These are phyloP conservation scores for Cyclostephanos invisitatus DNA, from an alignment of 108 stramenopile genomes.

Conservation along the genomic window DNA sequence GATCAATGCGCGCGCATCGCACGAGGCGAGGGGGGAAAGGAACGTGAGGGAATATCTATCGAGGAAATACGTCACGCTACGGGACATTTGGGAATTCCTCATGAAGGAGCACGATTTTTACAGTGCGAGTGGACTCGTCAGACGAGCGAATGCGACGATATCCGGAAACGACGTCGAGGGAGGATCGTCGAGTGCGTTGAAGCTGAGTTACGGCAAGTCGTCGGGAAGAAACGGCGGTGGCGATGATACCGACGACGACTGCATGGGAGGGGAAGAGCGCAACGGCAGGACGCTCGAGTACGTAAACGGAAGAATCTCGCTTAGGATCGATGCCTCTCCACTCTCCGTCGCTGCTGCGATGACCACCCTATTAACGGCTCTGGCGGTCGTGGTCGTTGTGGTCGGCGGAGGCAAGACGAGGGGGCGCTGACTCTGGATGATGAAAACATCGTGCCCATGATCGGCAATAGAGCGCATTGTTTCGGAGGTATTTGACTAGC, in stretches of 20 bases:
- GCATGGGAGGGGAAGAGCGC: background rate
- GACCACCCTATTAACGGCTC: background rate
- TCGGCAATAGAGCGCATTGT: no score
- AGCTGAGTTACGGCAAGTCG: constrained; percentile 39
- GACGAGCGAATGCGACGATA: constrained; percentile 28
- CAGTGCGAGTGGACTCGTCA: constrained; percentile 63
- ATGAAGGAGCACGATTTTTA: constrained; percentile 73
- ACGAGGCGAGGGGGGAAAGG: constrained; percentile 58
- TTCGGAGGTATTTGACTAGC: no score
- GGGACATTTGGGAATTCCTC: constrained; percentile 64
- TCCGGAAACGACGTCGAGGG: background rate
- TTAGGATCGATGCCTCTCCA: constrained; percentile 10
- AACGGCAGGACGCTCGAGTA: constrained; percentile 2
- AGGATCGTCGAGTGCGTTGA: constrained; percentile 16
- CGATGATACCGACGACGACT: background rate
- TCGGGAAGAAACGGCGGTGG: background rate
- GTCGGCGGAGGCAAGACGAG: background rate
- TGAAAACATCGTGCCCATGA: no score
- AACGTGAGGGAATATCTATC: constrained; percentile 56
- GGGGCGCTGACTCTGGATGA: background rate
- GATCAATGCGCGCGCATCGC: constrained; percentile 54
- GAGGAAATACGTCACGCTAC: constrained; percentile 51
- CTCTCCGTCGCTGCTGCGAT: background rate
- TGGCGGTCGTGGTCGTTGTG: background rate
- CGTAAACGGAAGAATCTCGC: constrained; percentile 19